Percentiles rank a stretch among this genome's conserved stretches.
These are phyloP conservation scores for Fusarium decemcellulare DNA, from an alignment of 2,329 filamentous ascomycete genomes.

Conservation along the genomic window DNA sequence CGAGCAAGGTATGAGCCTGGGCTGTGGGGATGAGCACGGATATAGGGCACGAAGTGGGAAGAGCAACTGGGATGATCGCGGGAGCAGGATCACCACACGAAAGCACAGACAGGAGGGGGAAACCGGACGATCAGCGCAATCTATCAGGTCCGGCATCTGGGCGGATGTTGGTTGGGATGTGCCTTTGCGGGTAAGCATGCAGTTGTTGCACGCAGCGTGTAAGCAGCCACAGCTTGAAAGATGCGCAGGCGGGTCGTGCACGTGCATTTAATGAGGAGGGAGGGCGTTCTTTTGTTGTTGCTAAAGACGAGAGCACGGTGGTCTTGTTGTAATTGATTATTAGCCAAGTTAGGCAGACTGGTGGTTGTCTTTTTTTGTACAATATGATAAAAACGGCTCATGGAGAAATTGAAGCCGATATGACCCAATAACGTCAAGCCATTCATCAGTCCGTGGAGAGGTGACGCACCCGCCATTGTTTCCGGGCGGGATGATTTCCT, in stretches of 20 bases:
- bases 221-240: not conserved
- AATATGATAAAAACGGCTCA: conserved; percentile 30
- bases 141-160: conserved; percentile 23
- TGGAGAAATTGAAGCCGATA: conserved; percentile 25
- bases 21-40: conserved; percentile 10
- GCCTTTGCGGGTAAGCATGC: not conserved
- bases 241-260: conserved; percentile 19
- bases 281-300: conserved; percentile 41
- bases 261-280: conserved; percentile 33
- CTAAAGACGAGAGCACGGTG: conserved; percentile 17
- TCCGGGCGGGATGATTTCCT: conserved; percentile 29
- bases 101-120: conserved; percentile 35
- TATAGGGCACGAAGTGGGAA: conserved; percentile 6
- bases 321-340: conserved; percentile 39
- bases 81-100: conserved; percentile 25
- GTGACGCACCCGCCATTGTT: conserved; percentile 10
- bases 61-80: conserved; percentile 24
- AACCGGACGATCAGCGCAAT: conserved; percentile 24
- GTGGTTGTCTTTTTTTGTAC: conserved; percentile 33
- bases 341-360: conserved; percentile 11
- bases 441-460: not conserved
- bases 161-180: conserved; percentile 13
- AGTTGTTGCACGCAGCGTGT: not conserved
- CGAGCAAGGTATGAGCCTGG: not conserved
- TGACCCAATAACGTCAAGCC: conserved; percentile 2